Percentiles rank a stretch among this genome's conserved stretches.
These are phyloP conservation scores for Remersonia thermophila DNA, from an alignment of 2,329 filamentous ascomycete genomes.

Conservation along the genomic window DNA sequence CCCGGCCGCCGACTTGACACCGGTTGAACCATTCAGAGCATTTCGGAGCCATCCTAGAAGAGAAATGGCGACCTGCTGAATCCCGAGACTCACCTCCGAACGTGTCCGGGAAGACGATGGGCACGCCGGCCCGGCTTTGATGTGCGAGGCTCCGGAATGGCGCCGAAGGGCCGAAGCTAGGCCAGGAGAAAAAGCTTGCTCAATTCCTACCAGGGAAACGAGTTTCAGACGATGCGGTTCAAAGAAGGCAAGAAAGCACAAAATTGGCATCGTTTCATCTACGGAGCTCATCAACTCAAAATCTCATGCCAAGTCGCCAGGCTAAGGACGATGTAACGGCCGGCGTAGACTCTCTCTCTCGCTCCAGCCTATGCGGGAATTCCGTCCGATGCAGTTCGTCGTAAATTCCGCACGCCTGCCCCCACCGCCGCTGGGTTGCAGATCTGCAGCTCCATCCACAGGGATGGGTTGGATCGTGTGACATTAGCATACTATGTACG, in stretches of 20 bases:
- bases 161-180: slow-evolving; percentile 1
- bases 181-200: slow-evolving; percentile 1
- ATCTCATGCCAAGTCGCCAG: slow-evolving; percentile 4
- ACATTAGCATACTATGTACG: no score
- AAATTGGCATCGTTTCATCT: slow-evolving; percentile 15
- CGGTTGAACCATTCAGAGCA: no score
- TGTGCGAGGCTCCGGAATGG: slow-evolving; percentile 2
- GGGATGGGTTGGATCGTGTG: no score
- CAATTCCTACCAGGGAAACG: no score
- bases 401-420: slow-evolving; percentile 10
- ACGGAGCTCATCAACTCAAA: slow-evolving; percentile 16
- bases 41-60: no score
- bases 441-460: neutral
- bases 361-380: slow-evolving; percentile 10
- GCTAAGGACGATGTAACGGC: slow-evolving; percentile 17
- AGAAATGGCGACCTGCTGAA: no score
- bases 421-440: neutral
- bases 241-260: neutral
- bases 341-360: neutral
- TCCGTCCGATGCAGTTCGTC: slow-evolving; percentile 11
- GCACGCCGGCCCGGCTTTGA: slow-evolving; percentile 6
- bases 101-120: no score
- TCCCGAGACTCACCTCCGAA: no score
- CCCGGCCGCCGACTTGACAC: no score
- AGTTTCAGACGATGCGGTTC: no score